These are phyloP conservation scores for Mycothermus thermophilus DNA, from an alignment of 495 filamentous ascomycete species.

Conservation along the genomic window DNA sequence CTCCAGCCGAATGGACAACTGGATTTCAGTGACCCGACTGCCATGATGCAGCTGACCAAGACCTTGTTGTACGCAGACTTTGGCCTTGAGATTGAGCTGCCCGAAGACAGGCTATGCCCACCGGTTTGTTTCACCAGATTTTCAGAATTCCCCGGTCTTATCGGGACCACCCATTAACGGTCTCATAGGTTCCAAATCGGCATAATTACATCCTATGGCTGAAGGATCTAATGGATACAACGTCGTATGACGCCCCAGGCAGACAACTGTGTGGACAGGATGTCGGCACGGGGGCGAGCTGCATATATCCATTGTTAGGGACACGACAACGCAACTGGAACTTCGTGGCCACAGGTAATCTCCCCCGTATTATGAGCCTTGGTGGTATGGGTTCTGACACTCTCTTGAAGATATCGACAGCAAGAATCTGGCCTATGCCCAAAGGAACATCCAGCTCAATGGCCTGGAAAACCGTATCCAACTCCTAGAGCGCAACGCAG, in stretches of 20 bases:
- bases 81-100: constrained; percentile 52
- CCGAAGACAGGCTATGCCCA: constrained; percentile 74
- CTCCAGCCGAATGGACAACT: constrained; percentile 51
- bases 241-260: constrained; percentile 37
- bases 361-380: constrained; percentile 2
- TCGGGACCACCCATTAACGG: neutral
- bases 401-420: constrained; percentile 64
- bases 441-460: constrained; percentile 50
- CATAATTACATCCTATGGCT: constrained; percentile 90
- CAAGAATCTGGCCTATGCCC: constrained; percentile 50
- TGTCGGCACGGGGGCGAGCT: constrained; percentile 80
- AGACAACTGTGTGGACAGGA: constrained; percentile 61
- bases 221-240: constrained; percentile 70
- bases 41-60: constrained; percentile 71
- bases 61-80: constrained; percentile 67
- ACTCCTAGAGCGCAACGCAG: constrained; percentile 39
- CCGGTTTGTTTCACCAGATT: constrained; percentile 41
- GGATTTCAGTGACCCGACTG: constrained; percentile 68
- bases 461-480: constrained; percentile 49
- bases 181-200: constrained; percentile 52
- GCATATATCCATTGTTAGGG: constrained; percentile 82
- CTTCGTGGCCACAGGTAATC: constrained; percentile 55
- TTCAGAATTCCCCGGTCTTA: no score
- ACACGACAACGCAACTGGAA: constrained; percentile 57
- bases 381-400: neutral